Percentiles rank a stretch among this genome's conserved stretches.
Conservation (phyloP, 2,329 filamentous ascomycete genomes). For the Botrytis porri region DNA sequence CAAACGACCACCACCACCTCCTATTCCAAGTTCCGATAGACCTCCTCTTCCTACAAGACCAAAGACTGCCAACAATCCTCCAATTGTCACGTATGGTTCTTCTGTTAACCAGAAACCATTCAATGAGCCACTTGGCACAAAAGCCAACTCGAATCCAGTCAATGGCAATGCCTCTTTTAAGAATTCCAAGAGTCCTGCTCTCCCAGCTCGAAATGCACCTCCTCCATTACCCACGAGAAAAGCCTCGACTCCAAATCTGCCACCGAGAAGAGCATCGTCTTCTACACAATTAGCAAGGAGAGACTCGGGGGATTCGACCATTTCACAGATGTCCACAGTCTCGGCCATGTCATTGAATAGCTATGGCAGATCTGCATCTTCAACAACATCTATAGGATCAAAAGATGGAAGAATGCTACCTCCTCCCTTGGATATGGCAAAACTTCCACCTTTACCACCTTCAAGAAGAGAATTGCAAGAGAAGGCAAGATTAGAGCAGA, state of each 20-base stretch:
- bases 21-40: constrained; percentile 44
- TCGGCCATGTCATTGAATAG: constrained; percentile 50
- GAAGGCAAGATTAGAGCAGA: constrained; percentile 44
- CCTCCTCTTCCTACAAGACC: constrained; percentile 41
- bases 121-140: constrained; percentile 32
- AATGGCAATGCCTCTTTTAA: constrained; percentile 31
- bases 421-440: constrained; percentile 54
- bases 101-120: constrained; percentile 29
- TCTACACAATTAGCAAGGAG: constrained; percentile 43
- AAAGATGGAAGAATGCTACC: constrained; percentile 50
- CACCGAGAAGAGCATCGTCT: constrained; percentile 4
- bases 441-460: constrained; percentile 56
- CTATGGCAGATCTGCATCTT: constrained; percentile 42
- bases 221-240: constrained; percentile 53
- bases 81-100: constrained; percentile 35
- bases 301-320: constrained; percentile 56
- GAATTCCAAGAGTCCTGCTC: constrained; percentile 28
- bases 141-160: constrained; percentile 31
- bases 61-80: constrained; percentile 41
- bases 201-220: constrained; percentile 37
- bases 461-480: constrained; percentile 52
- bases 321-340: constrained; percentile 52
- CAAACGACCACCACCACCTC: constrained; percentile 55
- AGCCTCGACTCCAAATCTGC: constrained; percentile 37
- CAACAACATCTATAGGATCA: constrained; percentile 47